Conservation (phyloP, 371 early-diverging fungal species). For the Neoconidiobolus thromboides region DNA sequence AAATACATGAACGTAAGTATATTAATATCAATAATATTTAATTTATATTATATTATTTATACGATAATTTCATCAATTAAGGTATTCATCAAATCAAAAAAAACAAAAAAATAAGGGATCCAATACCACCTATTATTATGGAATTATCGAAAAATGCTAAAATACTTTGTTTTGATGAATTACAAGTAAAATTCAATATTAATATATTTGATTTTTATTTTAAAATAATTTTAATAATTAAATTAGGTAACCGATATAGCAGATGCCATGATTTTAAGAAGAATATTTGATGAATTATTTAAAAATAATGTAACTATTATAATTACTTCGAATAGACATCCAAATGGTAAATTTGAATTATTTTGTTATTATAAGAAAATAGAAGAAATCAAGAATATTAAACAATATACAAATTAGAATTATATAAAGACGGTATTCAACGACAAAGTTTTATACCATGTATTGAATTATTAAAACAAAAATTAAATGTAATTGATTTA, state of each 20-base stretch:
- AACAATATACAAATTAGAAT: slow-evolving; percentile 19
- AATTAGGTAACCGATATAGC: slow-evolving; percentile 74
- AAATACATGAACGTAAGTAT: slow-evolving; percentile 50
- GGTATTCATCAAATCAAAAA: slow-evolving; percentile 47
- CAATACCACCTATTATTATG: slow-evolving; percentile 60
- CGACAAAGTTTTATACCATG: slow-evolving; percentile 75
- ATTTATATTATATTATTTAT: background rate
- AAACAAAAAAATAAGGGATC: slow-evolving; percentile 30
- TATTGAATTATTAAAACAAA: slow-evolving; percentile 63
- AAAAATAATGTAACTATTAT: slow-evolving; percentile 75
- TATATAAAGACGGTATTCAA: slow-evolving; percentile 91
- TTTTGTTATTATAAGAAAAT: background rate
- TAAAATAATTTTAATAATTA: background rate
- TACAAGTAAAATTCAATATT: slow-evolving; percentile 30
- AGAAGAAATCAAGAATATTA: too few species aligned
- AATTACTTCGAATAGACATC: slow-evolving; percentile 86
- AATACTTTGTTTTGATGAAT: slow-evolving; percentile 89
- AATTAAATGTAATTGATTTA: slow-evolving; percentile 58
- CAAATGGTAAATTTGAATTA: slow-evolving; percentile 29
- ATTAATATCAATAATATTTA: background rate
- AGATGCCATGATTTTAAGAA: slow-evolving; percentile 86
- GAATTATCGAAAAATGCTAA: slow-evolving; percentile 59
- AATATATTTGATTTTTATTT: too few species aligned
- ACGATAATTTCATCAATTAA: background rate
- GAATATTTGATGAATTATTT: slow-evolving; percentile 62